A percentile compares a stretch with the other conserved stretches of the same genome.
phyloP scores from a whole-genome alignment of 2,329 filamentous ascomycete genomes.

The Phaeosphaeria sp. region DNA sequence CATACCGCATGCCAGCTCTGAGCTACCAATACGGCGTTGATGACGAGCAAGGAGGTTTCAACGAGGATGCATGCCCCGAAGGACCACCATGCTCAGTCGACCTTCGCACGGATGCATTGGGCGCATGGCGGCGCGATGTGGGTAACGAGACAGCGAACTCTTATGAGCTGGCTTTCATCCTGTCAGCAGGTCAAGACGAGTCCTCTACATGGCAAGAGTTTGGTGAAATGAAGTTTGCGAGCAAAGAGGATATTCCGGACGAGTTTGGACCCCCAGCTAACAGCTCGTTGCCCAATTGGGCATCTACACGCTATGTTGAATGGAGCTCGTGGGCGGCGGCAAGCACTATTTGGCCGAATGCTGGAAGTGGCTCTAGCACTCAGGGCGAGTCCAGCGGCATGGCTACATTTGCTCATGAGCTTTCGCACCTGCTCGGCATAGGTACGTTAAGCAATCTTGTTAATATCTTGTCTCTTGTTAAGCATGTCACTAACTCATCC shows the following conservation, averaged over 20 bases:
- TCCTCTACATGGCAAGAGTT: constrained; percentile 65
- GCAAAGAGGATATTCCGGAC: constrained; percentile 56
- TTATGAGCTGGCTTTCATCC: constrained; percentile 61
- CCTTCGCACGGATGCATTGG: constrained; percentile 58
- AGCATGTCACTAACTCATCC: no score
- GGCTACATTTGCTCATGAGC: constrained; percentile 61
- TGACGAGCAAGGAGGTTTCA: constrained; percentile 52
- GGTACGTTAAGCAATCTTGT: no score
- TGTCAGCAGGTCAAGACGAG: constrained; percentile 63
- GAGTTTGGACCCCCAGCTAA: constrained; percentile 58
- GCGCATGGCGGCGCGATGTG: constrained; percentile 59
- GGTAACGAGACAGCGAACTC: constrained; percentile 57
- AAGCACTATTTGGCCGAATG: constrained; percentile 61
- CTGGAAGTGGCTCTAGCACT: constrained; percentile 59
- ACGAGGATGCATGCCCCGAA: constrained; percentile 56
- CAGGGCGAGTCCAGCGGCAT: constrained; percentile 62
- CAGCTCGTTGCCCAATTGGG: constrained; percentile 53
- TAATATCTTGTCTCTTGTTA: no score
- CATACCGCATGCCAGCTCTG: constrained; percentile 57
- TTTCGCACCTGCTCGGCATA: constrained; percentile 60
- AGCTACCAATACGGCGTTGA: constrained; percentile 61
- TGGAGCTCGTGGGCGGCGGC: constrained; percentile 63
- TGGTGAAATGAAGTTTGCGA: constrained; percentile 60
- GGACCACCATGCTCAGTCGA: constrained; percentile 54
- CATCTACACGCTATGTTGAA: constrained; percentile 59